Conservation (phyloP, 148 eudicot species). For the Amaranthus cruentus region DNA sequence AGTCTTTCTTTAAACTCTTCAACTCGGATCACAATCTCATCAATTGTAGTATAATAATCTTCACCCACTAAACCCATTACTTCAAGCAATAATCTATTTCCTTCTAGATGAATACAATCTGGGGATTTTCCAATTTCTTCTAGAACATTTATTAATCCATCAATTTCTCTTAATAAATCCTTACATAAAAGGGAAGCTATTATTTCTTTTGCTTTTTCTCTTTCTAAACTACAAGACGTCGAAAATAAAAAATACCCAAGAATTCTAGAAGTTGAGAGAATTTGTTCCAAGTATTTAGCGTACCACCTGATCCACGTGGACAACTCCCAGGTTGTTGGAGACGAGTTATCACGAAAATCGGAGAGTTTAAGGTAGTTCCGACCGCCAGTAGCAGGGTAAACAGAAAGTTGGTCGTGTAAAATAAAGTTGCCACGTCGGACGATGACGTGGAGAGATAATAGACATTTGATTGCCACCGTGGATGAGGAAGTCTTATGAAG, state of each 20-base stretch:
- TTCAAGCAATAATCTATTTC: constrained; percentile 35
- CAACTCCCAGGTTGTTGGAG: constrained; percentile 49
- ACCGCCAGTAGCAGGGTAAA: constrained; percentile 53
- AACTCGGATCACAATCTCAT: constrained; percentile 47
- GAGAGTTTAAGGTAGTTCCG: constrained; percentile 68
- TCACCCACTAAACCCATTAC: constrained; percentile 35
- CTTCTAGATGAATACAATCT: constrained; percentile 29
- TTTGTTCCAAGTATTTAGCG: constrained; percentile 59
- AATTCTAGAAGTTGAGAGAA: constrained; percentile 46
- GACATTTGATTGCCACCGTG: constrained; percentile 53
- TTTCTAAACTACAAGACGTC: constrained; percentile 30
- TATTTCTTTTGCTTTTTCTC: constrained; percentile 35
- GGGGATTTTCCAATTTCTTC: constrained; percentile 57
- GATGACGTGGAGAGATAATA: constrained; percentile 54
- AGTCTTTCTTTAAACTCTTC: constrained; percentile 57
- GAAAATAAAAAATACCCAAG: constrained; percentile 55
- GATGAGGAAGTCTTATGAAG: constrained; percentile 53
- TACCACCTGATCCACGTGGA: constrained; percentile 80
- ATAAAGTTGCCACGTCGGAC: constrained; percentile 69
- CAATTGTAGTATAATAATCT: constrained; percentile 46
- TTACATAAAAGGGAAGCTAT: constrained; percentile 40
- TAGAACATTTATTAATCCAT: constrained; percentile 36
- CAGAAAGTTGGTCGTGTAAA: constrained; percentile 70
- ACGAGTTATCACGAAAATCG: constrained; percentile 50
- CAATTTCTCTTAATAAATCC: constrained; percentile 49